Percentiles rank a stretch among this genome's conserved stretches.
Conservation (phyloP, 805 yeast genomes). For the Candida silvicultrix region DNA sequence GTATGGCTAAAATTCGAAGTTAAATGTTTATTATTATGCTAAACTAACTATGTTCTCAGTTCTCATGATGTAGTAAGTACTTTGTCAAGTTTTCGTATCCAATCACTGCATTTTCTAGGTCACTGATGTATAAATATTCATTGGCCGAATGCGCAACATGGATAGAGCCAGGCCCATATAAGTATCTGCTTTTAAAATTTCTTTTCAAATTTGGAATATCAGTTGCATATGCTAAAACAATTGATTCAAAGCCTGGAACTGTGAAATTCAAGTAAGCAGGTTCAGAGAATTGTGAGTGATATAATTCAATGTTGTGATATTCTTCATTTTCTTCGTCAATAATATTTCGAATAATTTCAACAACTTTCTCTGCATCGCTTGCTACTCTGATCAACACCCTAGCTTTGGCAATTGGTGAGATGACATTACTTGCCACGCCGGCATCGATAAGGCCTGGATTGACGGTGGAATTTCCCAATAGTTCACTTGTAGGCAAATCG, state of each 20-base stretch:
- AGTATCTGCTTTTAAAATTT: conserved; percentile 31
- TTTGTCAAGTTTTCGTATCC: conserved; percentile 36
- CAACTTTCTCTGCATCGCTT: conserved; percentile 33
- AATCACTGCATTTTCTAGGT: conserved; percentile 41
- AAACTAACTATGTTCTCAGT: too few species aligned
- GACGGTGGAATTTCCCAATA: conserved; percentile 55
- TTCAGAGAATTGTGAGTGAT: conserved; percentile 25
- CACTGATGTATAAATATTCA: conserved; percentile 43
- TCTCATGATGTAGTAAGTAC: conserved; percentile 9
- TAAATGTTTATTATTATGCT: too few species aligned
- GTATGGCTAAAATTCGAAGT: too few species aligned
- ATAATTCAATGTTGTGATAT: conserved; percentile 16
- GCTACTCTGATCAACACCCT: conserved; percentile 48
- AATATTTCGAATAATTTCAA: conserved; percentile 22
- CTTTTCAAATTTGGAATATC: conserved; percentile 40
- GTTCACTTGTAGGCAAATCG: conserved; percentile 42
- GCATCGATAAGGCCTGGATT: conserved; percentile 53
- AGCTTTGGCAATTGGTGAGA: conserved; percentile 54
- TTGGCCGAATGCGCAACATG: conserved; percentile 53
- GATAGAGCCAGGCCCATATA: conserved; percentile 66
- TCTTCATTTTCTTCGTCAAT: conserved; percentile 24
- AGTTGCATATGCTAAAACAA: conserved; percentile 44
- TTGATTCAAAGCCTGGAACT: conserved; percentile 58
- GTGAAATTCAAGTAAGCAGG: conserved; percentile 38
- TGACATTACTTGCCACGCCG: conserved; percentile 63